Evolutionary conservation across 2,329 filamentous ascomycete species (phyloP).

Genomic region (Alternaria sp.): DNA sequence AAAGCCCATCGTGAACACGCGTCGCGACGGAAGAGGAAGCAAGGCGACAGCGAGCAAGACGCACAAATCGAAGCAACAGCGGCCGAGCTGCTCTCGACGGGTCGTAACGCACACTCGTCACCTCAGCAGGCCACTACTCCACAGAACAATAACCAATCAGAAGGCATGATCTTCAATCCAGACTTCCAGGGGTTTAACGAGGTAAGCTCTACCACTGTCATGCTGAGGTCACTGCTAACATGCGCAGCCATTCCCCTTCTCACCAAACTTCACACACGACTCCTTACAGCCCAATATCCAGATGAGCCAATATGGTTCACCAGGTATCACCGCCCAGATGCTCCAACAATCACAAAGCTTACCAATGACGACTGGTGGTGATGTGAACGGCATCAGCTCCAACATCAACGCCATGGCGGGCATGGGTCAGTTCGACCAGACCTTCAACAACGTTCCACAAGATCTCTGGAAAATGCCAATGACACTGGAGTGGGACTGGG

Average conservation of each 20-base stretch:
- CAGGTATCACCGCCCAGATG: slow-evolving; percentile 42
- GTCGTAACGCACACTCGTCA: slow-evolving; percentile 38
- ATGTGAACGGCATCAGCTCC: slow-evolving; percentile 33
- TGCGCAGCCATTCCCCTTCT: slow-evolving; percentile 49
- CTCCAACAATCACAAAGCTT: slow-evolving; percentile 38
- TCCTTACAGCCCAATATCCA: slow-evolving; percentile 42
- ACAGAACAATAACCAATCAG: slow-evolving; percentile 19
- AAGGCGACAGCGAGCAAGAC: slow-evolving; percentile 61
- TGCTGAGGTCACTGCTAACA: slow-evolving; percentile 20
- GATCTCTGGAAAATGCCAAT: slow-evolving; percentile 96
- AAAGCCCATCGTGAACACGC: slow-evolving; percentile 87
- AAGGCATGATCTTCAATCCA: slow-evolving; percentile 46
- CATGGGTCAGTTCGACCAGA: slow-evolving; percentile 73
- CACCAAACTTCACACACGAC: slow-evolving; percentile 51
- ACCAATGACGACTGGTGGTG: slow-evolving; percentile 32
- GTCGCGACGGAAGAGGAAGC: slow-evolving; percentile 85
- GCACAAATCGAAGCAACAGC: slow-evolving; percentile 49
- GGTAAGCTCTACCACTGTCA: slow-evolving; percentile 25
- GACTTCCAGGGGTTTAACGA: slow-evolving; percentile 51
- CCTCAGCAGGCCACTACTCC: slow-evolving; percentile 36
- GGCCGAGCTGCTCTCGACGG: slow-evolving; percentile 44
- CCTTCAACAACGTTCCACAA: slow-evolving; percentile 77
- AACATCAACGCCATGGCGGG: slow-evolving; percentile 41
- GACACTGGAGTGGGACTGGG: slow-evolving; percentile 92
- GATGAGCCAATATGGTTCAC: slow-evolving; percentile 42